Conservation (phyloP, 2,329 filamentous ascomycete species). For the Coniochaeta sp. region DNA sequence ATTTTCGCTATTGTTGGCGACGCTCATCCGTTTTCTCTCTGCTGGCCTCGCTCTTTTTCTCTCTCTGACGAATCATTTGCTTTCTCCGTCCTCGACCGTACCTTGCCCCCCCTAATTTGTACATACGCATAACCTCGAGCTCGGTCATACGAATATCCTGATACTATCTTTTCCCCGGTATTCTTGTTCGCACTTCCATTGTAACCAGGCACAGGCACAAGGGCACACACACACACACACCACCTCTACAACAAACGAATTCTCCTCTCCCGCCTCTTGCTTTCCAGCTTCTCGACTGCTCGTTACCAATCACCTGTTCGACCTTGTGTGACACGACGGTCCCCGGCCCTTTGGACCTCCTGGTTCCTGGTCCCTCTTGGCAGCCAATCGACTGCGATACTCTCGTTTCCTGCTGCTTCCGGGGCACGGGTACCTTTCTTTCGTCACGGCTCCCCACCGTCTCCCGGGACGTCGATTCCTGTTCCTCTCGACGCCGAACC, state of each 20-base stretch:
- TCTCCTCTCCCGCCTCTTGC: too few species aligned
- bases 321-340: background rate
- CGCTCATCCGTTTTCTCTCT: background rate
- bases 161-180: too few species aligned
- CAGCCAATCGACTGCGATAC: background rate
- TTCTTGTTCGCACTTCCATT: background rate
- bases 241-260: background rate
- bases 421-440: background rate
- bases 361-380: background rate
- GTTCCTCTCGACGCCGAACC: background rate
- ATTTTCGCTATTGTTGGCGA: background rate
- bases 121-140: too few species aligned
- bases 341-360: background rate
- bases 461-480: background rate
- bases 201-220: background rate
- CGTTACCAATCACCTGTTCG: background rate
- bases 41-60: background rate
- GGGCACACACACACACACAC: too few species aligned
- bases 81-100: background rate
- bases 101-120: background rate
- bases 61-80: background rate
- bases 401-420: background rate
- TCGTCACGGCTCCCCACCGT: background rate
- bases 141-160: too few species aligned
- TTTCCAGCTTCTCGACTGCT: background rate